Percentiles rank a stretch among this genome's conserved stretches.
These are phyloP conservation scores for Magnaporthales sp. DNA, from an alignment of 2,329 filamentous ascomycete genomes.

Conservation along the genomic window DNA sequence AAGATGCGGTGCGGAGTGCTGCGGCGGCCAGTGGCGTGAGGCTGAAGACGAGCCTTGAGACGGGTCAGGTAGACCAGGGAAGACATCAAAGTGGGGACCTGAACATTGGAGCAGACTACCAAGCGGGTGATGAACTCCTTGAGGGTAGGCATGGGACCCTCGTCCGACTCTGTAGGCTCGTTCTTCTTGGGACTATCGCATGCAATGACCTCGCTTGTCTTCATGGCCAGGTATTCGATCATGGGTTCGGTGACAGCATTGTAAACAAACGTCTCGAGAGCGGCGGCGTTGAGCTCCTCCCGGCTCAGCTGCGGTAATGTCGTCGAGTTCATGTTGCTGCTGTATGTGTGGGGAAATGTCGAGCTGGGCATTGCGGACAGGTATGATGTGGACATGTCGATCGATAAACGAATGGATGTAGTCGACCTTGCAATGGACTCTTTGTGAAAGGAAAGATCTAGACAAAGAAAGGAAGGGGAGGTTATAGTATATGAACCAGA, in stretches of 20 bases:
- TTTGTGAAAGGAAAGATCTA: not conserved
- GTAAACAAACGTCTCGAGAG: conserved; percentile 74
- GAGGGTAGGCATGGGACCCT: conserved; percentile 62
- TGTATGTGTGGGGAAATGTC: conserved; percentile 13
- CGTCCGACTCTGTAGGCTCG: conserved; percentile 19
- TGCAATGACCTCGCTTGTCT: conserved; percentile 69
- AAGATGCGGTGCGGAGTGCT: conserved; percentile 98
- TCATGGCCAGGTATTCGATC: conserved; percentile 67
- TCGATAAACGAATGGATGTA: not conserved
- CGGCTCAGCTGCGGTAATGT: conserved; percentile 34
- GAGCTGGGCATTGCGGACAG: conserved; percentile 9
- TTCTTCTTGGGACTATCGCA: conserved; percentile 46
- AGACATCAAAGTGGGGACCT: conserved; percentile 95
- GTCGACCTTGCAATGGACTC: not conserved
- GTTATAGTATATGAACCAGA: conserved; percentile 6
- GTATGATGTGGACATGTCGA: conserved; percentile 3
- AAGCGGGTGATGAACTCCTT: conserved; percentile 89
- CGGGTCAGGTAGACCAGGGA: conserved; percentile 88
- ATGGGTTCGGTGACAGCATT: conserved; percentile 66
- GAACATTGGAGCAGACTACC: conserved; percentile 87
- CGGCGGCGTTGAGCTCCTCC: conserved; percentile 59
- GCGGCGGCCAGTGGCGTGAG: conserved; percentile 89
- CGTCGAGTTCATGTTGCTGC: conserved; percentile 34
- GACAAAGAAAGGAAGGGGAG: not conserved
- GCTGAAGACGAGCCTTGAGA: conserved; percentile 75